These are phyloP conservation scores for Ophiocordyceps polyrhachis-furcata DNA, from an alignment of 2,329 filamentous ascomycete species.

Conservation along the genomic window DNA sequence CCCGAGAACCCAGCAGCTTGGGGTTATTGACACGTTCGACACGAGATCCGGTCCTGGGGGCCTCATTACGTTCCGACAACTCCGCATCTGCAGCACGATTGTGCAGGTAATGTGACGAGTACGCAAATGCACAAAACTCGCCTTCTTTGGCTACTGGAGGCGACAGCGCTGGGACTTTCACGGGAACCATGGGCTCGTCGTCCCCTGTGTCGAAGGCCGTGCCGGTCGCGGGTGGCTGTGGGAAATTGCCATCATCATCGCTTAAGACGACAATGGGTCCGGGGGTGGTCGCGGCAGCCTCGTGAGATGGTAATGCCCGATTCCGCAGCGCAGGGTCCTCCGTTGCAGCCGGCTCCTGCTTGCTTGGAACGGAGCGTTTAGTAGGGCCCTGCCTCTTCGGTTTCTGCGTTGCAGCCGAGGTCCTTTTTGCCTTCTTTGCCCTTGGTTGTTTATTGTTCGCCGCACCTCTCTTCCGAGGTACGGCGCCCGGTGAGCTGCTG, in stretches of 20 bases:
- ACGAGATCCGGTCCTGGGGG: not conserved
- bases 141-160: not conserved
- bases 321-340: not conserved
- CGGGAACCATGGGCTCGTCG: not conserved
- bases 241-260: not conserved
- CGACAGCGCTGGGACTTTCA: not conserved
- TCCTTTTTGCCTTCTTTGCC: constrained; percentile 2
- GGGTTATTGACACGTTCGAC: not conserved
- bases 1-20: not conserved
- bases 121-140: not conserved
- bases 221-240: not conserved
- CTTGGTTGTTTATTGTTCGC: constrained; percentile 1
- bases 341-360: not conserved
- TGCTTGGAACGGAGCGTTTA: not conserved
- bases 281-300: not conserved
- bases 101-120: not conserved
- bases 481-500: constrained; percentile 4
- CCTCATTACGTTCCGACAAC: not conserved
- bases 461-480: not conserved
- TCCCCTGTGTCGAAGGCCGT: not conserved
- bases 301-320: not conserved
- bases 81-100: not conserved
- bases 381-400: too few species aligned
- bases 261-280: not conserved
- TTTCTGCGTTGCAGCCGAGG: not conserved